Evolutionary conservation across 805 yeast genomes (phyloP), one percentile per base, ranked within the genome.

Genomic region (Candida awuae): DNA sequence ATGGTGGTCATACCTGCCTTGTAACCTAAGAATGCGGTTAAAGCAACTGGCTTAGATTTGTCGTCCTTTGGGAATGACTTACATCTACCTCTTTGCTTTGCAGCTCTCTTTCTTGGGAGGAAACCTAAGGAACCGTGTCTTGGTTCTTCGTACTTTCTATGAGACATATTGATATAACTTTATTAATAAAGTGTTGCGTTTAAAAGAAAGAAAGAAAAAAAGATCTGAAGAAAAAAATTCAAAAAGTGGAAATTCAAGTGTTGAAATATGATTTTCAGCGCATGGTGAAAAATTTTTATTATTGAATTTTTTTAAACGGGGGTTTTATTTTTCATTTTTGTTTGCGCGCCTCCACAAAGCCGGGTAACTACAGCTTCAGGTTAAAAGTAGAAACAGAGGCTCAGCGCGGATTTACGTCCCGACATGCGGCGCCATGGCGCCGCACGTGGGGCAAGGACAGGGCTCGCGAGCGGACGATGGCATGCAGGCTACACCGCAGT

Each of bases 91-190:
- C 95, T 85, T 77, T 86, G 92, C 68, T 83, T 77, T 71, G 94
- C 80, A 67, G 97, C 87, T 80, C 98, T 87, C 96, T 92, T 92
- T 81, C 96, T 87, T 83, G 99, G 98, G 63, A 83, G 78, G 95
- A 87, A 92, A 67, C 97, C 98, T 70, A 92, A 78, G 71, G 95
- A 90, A 74, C 99, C 99, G 88, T 92, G 97, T 80, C 99, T 87
- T 80, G 99, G 99, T 63, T 92, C 94, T 85, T 92, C 97, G 92
- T 67, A 92, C 83, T 92, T 92, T 84, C 99, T 86, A 92, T 92
- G 99, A 71, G 98, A 92, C 99, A 92, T 92, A 50, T 61, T 50
- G 48, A 28, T 17, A 20, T 38, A 10, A 30, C 26, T 36, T 35
- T 35, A 10, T 17, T 30, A 35, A 42, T 32, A 34, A 37, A 41